Percentiles rank a stretch among this genome's conserved stretches.
These are phyloP conservation scores for Euphrasia confusa DNA, from an alignment of 257 asterid species.

Conservation along the genomic window DNA sequence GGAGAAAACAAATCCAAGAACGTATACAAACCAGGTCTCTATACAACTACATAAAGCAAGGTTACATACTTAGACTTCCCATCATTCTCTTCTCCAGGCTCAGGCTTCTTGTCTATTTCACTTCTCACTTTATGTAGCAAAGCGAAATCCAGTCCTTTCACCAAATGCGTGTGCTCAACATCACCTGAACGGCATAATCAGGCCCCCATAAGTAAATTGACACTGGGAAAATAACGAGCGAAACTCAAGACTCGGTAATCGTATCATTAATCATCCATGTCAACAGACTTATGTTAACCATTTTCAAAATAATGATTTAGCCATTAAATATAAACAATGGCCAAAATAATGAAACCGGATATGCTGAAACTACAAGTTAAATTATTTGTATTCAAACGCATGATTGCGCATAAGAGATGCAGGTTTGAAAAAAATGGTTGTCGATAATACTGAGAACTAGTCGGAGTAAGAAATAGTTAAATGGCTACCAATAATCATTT, in stretches of 20 bases:
- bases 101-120: constrained; percentile 91
- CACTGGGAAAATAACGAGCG: constrained; percentile 12
- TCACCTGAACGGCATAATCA: constrained; percentile 66
- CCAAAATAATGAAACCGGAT: constrained; percentile 9
- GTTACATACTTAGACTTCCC: constrained; percentile 57
- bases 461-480: not conserved
- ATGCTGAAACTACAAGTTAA: not conserved
- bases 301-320: constrained; percentile 12
- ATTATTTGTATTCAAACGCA: constrained; percentile 1
- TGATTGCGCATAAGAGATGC: constrained; percentile 14
- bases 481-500: not conserved
- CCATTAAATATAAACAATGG: not conserved
- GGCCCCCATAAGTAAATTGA: constrained; percentile 16
- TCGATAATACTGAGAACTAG: not conserved
- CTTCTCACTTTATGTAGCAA: constrained; percentile 92
- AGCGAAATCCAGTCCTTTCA: constrained; percentile 96
- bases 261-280: constrained; percentile 3
- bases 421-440: not conserved
- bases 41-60: constrained; percentile 16
- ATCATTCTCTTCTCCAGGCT: constrained; percentile 65
- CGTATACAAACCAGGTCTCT: not conserved
- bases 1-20: constrained; percentile 9
- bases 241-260: constrained; percentile 20
- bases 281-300: not conserved
- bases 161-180: constrained; percentile 98